phyloP scores from a whole-genome alignment of 2,329 filamentous ascomycete genomes.

The Cladophialophora psammophila region DNA sequence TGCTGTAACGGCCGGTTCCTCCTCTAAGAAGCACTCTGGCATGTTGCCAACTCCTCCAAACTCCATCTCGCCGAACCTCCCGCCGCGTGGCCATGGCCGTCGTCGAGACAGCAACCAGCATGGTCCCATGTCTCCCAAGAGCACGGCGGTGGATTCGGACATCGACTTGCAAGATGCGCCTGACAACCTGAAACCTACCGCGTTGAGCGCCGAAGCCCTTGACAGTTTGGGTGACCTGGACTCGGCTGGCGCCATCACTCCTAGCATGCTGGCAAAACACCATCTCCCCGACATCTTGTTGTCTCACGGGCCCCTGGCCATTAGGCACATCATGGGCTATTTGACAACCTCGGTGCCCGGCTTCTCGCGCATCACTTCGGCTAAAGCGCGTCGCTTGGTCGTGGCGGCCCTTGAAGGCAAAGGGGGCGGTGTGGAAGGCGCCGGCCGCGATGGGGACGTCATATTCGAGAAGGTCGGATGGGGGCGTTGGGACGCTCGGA shows the following conservation, averaged over 20 bases:
- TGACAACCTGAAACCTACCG: slow-evolving; percentile 55
- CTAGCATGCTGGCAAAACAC: slow-evolving; percentile 82
- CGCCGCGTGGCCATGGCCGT: slow-evolving; percentile 79
- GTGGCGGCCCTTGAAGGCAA: slow-evolving; percentile 90
- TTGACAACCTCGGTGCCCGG: slow-evolving; percentile 92
- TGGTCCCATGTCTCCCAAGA: slow-evolving; percentile 50
- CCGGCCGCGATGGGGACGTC: slow-evolving; percentile 64
- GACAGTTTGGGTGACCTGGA: slow-evolving; percentile 67
- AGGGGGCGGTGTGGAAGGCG: slow-evolving; percentile 60
- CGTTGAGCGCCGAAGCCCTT: slow-evolving; percentile 53
- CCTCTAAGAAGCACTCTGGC: slow-evolving; percentile 39
- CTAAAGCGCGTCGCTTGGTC: slow-evolving; percentile 87
- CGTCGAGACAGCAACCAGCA: slow-evolving; percentile 68
- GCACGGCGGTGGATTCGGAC: slow-evolving; percentile 76
- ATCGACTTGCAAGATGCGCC: slow-evolving; percentile 79
- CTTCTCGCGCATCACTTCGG: slow-evolving; percentile 81
- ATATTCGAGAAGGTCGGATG: slow-evolving; percentile 93
- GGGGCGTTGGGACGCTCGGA: slow-evolving; percentile 91
- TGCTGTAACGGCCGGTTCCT: slow-evolving; percentile 41
- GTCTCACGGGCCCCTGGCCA: slow-evolving; percentile 87
- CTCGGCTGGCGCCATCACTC: slow-evolving; percentile 81
- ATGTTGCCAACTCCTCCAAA: slow-evolving; percentile 88
- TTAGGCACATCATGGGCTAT: slow-evolving; percentile 94
- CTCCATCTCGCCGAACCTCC: slow-evolving; percentile 88
- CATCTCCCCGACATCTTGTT: slow-evolving; percentile 91